A percentile compares a stretch with the other conserved stretches of the same genome.
phyloP scores from a whole-genome alignment of 345 rosid genomes.

The Eucalyptus pauciflora region DNA sequence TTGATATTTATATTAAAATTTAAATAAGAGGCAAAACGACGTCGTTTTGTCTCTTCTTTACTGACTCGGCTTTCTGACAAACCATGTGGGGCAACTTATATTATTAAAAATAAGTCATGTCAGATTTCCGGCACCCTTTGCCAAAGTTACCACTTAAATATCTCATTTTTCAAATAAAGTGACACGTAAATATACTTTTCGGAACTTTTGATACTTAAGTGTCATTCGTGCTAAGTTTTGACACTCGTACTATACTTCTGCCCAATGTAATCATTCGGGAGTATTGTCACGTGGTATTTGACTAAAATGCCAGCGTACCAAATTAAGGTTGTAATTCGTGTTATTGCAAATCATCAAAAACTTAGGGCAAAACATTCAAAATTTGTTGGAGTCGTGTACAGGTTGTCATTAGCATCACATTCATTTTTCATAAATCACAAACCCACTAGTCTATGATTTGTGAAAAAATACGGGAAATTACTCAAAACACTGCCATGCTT shows the following conservation, averaged over 20 bases:
- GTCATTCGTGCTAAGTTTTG: too few relatives aligned
- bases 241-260: accelerated
- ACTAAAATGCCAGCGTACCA: neutral
- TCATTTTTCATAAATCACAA: neutral
- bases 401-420: neutral
- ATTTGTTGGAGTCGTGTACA: neutral
- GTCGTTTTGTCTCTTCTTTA: too few relatives aligned
- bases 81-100: too few relatives aligned
- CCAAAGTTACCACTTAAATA: too few relatives aligned
- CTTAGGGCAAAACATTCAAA: neutral
- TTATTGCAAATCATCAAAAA: neutral
- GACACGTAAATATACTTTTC: too few relatives aligned
- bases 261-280: neutral
- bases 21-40: too few relatives aligned
- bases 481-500: neutral
- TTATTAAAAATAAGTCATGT: too few relatives aligned
- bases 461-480: neutral
- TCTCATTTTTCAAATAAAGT: too few relatives aligned
- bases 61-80: too few relatives aligned
- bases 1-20: too few relatives aligned
- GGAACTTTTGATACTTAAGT: too few relatives aligned
- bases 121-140: too few relatives aligned
- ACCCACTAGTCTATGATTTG: neutral
- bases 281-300: neutral
- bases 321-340: neutral